Percentiles rank a stretch among this genome's conserved stretches.
Evolutionary conservation across 257 asterid genomes (phyloP).

Genomic region (Rauvolfia tetraphylla): DNA sequence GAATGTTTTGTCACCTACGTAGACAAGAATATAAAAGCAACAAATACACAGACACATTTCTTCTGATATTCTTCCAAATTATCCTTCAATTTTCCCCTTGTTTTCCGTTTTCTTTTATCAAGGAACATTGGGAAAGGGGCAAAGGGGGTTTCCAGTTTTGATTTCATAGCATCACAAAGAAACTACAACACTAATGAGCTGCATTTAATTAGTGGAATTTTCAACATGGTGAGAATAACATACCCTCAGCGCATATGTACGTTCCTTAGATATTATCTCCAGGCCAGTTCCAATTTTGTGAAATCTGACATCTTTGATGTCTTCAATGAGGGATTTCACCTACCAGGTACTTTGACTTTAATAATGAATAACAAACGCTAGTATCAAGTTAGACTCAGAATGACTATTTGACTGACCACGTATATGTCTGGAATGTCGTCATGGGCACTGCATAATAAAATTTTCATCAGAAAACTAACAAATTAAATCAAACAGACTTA

Average conservation of each 20-base stretch:
- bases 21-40: neutral
- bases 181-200: neutral
- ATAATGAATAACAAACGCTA: slow-evolving; percentile 6
- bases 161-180: neutral
- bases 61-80: neutral
- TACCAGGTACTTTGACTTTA: slow-evolving; percentile 21
- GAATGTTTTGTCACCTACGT: neutral
- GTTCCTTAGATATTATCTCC: slow-evolving; percentile 73
- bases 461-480: slow-evolving; percentile 19
- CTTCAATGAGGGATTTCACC: slow-evolving; percentile 95
- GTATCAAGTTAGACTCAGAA: neutral
- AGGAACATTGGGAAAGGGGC: neutral
- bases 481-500: neutral
- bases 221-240: neutral
- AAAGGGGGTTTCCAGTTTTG: neutral
- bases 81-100: neutral
- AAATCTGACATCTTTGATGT: slow-evolving; percentile 90
- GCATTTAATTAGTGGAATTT: neutral
- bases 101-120: neutral
- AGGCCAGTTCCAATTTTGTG: slow-evolving; percentile 87
- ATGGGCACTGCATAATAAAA: slow-evolving; percentile 55
- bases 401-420: slow-evolving; percentile 55
- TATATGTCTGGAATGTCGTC: slow-evolving; percentile 82
- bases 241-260: slow-evolving; percentile 73
- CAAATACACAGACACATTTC: neutral